phyloP scores from a whole-genome alignment of 2,329 filamentous ascomycete genomes.

The Penicillium sp. region DNA sequence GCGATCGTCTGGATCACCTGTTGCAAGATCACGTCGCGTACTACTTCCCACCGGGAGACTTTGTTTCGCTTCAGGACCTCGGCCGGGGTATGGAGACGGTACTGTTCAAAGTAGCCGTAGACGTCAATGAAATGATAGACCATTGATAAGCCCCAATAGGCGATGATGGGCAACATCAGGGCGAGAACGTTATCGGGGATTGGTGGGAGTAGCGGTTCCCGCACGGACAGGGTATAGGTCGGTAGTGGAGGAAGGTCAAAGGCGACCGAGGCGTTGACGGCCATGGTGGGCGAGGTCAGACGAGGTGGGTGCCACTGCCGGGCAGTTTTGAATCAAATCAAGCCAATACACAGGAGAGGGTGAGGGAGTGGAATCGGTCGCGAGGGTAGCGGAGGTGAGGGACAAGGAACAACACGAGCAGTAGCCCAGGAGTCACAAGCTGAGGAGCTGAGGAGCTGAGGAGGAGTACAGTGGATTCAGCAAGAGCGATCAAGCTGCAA shows the following conservation, averaged over 20 bases:
- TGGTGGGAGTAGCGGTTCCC: constrained; percentile 71
- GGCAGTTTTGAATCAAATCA: background rate
- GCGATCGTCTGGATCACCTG: constrained; percentile 84
- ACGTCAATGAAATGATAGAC: constrained; percentile 87
- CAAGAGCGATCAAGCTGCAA: background rate
- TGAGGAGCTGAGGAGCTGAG: background rate
- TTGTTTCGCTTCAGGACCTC: constrained; percentile 87
- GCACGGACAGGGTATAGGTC: constrained; percentile 70
- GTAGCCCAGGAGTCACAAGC: background rate
- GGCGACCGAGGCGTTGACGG: constrained; percentile 36
- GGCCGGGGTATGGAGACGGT: constrained; percentile 91
- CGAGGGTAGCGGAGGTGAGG: background rate
- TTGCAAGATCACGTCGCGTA: constrained; percentile 88
- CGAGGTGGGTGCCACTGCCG: constrained; percentile 2
- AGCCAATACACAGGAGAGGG: background rate
- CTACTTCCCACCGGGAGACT: constrained; percentile 79
- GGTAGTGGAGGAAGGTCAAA: constrained; percentile 79
- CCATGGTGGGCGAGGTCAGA: constrained; percentile 28
- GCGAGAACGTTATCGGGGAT: constrained; percentile 80
- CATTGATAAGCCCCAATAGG: constrained; percentile 85
- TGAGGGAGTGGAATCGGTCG: background rate
- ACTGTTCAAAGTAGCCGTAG: constrained; percentile 83
- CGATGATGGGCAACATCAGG: constrained; percentile 72
- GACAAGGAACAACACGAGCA: background rate
- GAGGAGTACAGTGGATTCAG: background rate